These are phyloP conservation scores for Bertia moriformis DNA, from an alignment of 2,329 filamentous ascomycete species.

Conservation along the genomic window DNA sequence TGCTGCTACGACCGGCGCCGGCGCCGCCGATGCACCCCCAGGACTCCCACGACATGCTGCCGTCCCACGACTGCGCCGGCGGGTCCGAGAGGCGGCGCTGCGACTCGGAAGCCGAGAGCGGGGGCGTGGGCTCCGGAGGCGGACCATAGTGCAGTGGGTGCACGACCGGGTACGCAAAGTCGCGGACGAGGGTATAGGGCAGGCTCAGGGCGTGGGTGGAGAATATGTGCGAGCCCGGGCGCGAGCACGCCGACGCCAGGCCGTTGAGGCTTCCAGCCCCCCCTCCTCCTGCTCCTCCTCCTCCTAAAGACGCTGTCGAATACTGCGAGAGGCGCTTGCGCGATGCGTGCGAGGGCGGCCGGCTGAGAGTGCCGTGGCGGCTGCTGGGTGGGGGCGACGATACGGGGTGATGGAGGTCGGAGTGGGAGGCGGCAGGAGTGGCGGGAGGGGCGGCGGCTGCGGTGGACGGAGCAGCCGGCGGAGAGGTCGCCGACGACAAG, in stretches of 20 bases:
- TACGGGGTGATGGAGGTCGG: slow-evolving; percentile 11
- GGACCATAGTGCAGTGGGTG: slow-evolving; percentile 91
- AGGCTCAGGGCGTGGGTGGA: slow-evolving; percentile 75
- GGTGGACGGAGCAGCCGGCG: slow-evolving; percentile 31
- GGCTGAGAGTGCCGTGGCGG: slow-evolving; percentile 44
- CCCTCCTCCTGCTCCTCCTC: too few relatives aligned
- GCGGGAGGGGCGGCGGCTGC: slow-evolving; percentile 15
- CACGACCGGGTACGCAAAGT: slow-evolving; percentile 76
- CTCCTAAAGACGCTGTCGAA: slow-evolving; percentile 52
- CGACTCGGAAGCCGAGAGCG: slow-evolving; percentile 64
- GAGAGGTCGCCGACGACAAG: slow-evolving; percentile 33
- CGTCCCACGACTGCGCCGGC: slow-evolving; percentile 59
- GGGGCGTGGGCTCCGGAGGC: slow-evolving; percentile 56
- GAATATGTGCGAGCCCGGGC: slow-evolving; percentile 69
- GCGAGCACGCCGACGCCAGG: slow-evolving; percentile 43
- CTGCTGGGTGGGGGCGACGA: too few relatives aligned
- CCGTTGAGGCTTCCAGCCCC: background rate
- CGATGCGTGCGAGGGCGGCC: slow-evolving; percentile 62
- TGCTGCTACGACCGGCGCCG: slow-evolving; percentile 13
- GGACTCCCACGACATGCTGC: slow-evolving; percentile 40
- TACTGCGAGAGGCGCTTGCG: slow-evolving; percentile 76
- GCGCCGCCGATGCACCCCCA: slow-evolving; percentile 19
- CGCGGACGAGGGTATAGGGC: slow-evolving; percentile 76
- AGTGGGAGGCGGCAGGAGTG: slow-evolving; percentile 36
- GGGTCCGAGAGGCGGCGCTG: slow-evolving; percentile 68